These are phyloP conservation scores for Naegleria fowleri DNA, from an alignment of 208 protist genomes.

Conservation along the genomic window DNA sequence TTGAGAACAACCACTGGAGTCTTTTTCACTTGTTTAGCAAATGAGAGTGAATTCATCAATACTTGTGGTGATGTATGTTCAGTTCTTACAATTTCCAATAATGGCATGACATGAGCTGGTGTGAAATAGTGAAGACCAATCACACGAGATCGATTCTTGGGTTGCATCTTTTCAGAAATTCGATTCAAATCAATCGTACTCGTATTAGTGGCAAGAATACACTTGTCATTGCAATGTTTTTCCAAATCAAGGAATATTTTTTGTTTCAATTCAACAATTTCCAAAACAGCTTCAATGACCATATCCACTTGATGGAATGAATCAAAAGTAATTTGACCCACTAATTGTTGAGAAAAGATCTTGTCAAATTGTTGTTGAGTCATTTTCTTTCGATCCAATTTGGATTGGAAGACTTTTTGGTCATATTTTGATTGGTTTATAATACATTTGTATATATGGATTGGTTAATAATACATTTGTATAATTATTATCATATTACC, in stretches of 20 bases:
- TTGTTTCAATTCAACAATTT: conserved; percentile 80
- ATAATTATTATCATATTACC: too few species aligned
- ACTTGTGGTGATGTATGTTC: conserved; percentile 62
- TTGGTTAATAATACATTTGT: too few species aligned
- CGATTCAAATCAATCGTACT: conserved; percentile 77
- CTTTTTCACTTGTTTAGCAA: conserved; percentile 73
- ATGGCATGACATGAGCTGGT: conserved; percentile 79
- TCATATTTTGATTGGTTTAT: too few species aligned
- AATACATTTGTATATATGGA: too few species aligned
- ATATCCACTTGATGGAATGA: conserved; percentile 58
- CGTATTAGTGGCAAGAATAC: conserved; percentile 83
- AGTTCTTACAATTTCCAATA: conserved; percentile 79
- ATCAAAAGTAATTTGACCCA: conserved; percentile 49
- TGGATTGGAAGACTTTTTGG: conserved; percentile 8
- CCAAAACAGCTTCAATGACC: conserved; percentile 83
- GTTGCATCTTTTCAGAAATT: conserved; percentile 57
- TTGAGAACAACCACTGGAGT: conserved; percentile 81
- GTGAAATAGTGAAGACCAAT: conserved; percentile 89
- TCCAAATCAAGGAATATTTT: conserved; percentile 73
- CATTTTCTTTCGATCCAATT: conserved; percentile 32
- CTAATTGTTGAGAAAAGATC: neutral
- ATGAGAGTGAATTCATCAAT: conserved; percentile 59
- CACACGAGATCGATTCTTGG: conserved; percentile 60
- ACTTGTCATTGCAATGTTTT: conserved; percentile 52
- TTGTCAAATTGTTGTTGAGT: conserved; percentile 10